A percentile compares a stretch with the other conserved stretches of the same genome.
Conservation (phyloP, 1,284 basidiomycete species). For the Heterobasidion irregulare region DNA sequence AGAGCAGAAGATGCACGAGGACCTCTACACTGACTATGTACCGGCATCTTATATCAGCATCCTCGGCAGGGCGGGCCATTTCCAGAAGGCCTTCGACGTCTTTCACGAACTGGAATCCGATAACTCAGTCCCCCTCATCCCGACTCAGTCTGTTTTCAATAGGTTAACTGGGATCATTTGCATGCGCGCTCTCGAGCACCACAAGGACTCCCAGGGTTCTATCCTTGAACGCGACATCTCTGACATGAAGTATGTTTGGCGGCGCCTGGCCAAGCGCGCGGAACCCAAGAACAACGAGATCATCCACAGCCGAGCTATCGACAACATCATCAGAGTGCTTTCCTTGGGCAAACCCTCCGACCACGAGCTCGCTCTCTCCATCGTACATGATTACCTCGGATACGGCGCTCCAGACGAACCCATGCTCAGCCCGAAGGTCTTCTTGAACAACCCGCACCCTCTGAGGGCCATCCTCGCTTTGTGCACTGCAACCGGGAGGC, state of each 20-base stretch:
- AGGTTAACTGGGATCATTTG: conserved; percentile 5
- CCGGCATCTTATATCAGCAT: conserved; percentile 46
- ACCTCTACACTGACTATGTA: too few species aligned
- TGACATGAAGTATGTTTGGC: conserved; percentile 65
- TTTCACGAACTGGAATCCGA: conserved; percentile 54
- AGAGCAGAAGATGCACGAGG: too few species aligned
- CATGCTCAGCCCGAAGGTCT: not conserved
- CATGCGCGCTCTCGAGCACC: conserved; percentile 5
- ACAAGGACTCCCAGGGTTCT: not conserved
- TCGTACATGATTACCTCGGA: conserved; percentile 55
- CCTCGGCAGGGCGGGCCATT: conserved; percentile 44
- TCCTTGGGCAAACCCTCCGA: conserved; percentile 46
- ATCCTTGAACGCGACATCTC: conserved; percentile 23
- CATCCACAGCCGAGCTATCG: conserved; percentile 44
- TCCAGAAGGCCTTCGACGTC: conserved; percentile 64
- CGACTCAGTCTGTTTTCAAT: conserved; percentile 38
- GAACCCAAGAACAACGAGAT: conserved; percentile 33
- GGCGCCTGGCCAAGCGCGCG: conserved; percentile 42
- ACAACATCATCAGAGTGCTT: conserved; percentile 42
- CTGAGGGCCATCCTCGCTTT: conserved; percentile 38
- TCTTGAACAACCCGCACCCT: conserved; percentile 9
- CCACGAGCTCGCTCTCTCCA: conserved; percentile 52
- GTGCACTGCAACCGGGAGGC: conserved; percentile 41
- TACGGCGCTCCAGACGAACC: conserved; percentile 37
- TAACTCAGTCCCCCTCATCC: conserved; percentile 43